A percentile compares a stretch with the other conserved stretches of the same genome.
These are phyloP conservation scores for Cercospora zeae-maydis DNA, from an alignment of 2,329 filamentous ascomycete species.

Conservation along the genomic window DNA sequence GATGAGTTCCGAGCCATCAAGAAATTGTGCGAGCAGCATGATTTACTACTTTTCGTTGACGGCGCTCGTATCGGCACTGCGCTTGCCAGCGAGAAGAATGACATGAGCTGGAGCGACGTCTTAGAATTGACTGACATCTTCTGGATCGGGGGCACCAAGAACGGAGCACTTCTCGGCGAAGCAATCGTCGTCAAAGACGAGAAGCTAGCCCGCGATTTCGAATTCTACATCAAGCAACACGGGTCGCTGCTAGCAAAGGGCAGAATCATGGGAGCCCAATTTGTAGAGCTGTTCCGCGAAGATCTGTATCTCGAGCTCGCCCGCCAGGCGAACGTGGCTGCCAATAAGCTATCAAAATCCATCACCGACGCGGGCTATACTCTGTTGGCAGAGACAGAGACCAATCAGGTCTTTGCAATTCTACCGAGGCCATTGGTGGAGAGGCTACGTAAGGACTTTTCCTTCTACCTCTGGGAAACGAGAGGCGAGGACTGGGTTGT, in stretches of 20 bases:
- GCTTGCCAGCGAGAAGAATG: slow-evolving; percentile 1
- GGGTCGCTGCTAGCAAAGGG: slow-evolving; percentile 3
- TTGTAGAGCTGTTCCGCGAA: slow-evolving; percentile 4
- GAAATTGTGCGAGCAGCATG: slow-evolving; percentile 2
- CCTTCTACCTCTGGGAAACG: slow-evolving; percentile 6
- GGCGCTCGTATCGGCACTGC: slow-evolving; percentile 3
- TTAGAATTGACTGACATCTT: slow-evolving; percentile 8
- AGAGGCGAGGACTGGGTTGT: slow-evolving; percentile 7
- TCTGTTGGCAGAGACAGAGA: slow-evolving; percentile 6
- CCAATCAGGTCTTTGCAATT: slow-evolving; percentile 8
- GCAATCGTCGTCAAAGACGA: slow-evolving; percentile 6
- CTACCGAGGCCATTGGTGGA: slow-evolving; percentile 2
- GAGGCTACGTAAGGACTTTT: not conserved
- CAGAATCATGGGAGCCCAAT: slow-evolving; percentile 8
- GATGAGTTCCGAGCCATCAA: slow-evolving; percentile 7
- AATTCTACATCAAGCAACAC: slow-evolving; percentile 8
- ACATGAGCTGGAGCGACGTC: slow-evolving; percentile 10
- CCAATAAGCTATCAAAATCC: not conserved
- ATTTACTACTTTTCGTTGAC: not conserved
- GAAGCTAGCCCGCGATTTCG: slow-evolving; percentile 1
- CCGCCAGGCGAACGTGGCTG: not conserved
- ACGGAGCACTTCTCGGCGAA: slow-evolving; percentile 8
- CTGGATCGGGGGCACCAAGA: slow-evolving; percentile 10
- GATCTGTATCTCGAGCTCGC: not conserved
- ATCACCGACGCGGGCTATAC: slow-evolving; percentile 6